Evolutionary conservation across 2,329 filamentous ascomycete genomes (phyloP).

Genomic region (Sporothrix pallida): DNA sequence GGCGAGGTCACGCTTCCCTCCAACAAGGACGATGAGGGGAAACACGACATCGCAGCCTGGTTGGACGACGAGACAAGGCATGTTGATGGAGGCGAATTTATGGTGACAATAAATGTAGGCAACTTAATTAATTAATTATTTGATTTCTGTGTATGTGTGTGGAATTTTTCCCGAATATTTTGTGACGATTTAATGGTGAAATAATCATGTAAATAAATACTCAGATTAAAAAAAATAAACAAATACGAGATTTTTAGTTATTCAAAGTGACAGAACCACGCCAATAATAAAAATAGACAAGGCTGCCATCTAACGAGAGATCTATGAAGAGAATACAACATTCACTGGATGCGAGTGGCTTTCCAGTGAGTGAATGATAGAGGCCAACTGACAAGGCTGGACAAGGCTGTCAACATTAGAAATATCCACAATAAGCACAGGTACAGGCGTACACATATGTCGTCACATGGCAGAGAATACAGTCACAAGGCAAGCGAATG

Average conservation of each 20-base stretch:
- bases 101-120: neutral
- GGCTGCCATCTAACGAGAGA: too few relatives aligned
- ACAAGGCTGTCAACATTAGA: neutral
- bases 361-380: neutral
- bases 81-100: constrained; percentile 8
- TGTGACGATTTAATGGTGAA: too few relatives aligned
- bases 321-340: too few relatives aligned
- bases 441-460: neutral
- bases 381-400: neutral
- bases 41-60: neutral
- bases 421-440: neutral
- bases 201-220: neutral
- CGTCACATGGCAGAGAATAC: neutral
- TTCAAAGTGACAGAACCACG: too few relatives aligned
- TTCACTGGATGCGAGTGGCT: too few relatives aligned
- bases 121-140: too few relatives aligned
- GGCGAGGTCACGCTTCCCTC: constrained; percentile 19
- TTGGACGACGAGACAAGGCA: neutral
- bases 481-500: neutral
- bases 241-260: too few relatives aligned
- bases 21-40: neutral
- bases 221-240: too few relatives aligned
- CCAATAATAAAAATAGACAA: too few relatives aligned
- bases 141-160: too few relatives aligned
- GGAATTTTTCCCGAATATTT: too few relatives aligned